Evolutionary conservation across 139 green algal species (phyloP).

Genomic region (Pseudopediastrum boryanum): DNA sequence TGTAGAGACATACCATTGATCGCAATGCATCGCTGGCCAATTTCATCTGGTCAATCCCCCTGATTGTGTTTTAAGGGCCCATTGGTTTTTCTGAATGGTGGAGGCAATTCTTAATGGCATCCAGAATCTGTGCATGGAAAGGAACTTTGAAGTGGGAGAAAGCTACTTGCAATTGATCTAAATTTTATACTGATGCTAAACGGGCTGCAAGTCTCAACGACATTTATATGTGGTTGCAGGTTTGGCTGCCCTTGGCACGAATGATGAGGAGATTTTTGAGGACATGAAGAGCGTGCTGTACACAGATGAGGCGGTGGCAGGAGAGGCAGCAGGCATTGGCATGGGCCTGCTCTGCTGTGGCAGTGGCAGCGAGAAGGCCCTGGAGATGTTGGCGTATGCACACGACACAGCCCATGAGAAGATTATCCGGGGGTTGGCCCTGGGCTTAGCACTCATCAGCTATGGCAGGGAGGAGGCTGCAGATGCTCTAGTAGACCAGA

Average conservation of each 20-base stretch:
- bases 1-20: no score
- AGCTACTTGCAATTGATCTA: no score
- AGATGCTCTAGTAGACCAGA: conserved; percentile 92
- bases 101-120: no score
- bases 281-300: conserved; percentile 95
- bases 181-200: neutral
- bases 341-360: conserved; percentile 93
- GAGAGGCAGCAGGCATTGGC: conserved; percentile 80
- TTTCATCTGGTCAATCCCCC: no score
- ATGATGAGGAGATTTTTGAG: conserved; percentile 87
- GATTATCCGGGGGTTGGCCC: conserved; percentile 83
- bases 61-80: no score
- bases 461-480: conserved; percentile 95
- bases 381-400: conserved; percentile 79
- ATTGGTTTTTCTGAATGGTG: no score
- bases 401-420: conserved; percentile 96
- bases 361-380: conserved; percentile 50
- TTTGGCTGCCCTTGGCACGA: conserved; percentile 87
- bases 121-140: no score
- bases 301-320: conserved; percentile 83
- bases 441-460: conserved; percentile 90
- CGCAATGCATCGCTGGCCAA: no score
- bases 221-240: conserved; percentile 43
- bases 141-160: no score
- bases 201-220: neutral